Percentiles rank a stretch among this genome's conserved stretches.
Evolutionary conservation across 108 stramenopile genomes (phyloP).

Genomic region (Nitzschia putrida): DNA sequence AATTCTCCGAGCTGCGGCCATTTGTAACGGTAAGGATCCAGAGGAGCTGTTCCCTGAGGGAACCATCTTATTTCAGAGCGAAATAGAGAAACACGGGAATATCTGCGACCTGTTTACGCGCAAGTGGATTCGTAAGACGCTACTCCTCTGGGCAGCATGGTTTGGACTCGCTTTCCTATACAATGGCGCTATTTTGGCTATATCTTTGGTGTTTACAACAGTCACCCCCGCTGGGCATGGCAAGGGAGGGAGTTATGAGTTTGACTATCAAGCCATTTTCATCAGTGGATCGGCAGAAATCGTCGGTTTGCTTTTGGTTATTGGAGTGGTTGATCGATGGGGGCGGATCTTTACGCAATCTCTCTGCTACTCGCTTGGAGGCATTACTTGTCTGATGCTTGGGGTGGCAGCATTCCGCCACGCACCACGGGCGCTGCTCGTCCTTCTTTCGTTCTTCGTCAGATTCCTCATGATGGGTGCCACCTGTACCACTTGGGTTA

Average conservation of each 20-base stretch:
- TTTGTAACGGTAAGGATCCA: conserved; percentile 50
- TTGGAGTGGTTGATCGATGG: conserved; percentile 40
- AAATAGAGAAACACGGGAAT: conserved; percentile 18
- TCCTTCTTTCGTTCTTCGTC: background rate
- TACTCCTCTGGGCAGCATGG: conserved; percentile 39
- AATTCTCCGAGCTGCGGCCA: conserved; percentile 54
- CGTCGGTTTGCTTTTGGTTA: conserved; percentile 40
- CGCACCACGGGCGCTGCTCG: background rate
- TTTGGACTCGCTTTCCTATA: conserved; percentile 49
- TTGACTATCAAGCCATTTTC: conserved; percentile 61
- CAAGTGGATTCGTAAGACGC: conserved; percentile 52
- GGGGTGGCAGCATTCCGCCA: conserved; percentile 8
- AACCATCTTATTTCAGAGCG: conserved; percentile 25
- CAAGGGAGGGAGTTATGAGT: conserved; percentile 23
- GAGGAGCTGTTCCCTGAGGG: conserved; percentile 39
- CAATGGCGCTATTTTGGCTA: conserved; percentile 53
- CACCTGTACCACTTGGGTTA: conserved; percentile 59
- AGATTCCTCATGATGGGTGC: conserved; percentile 26
- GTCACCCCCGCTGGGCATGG: conserved; percentile 16
- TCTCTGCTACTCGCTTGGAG: conserved; percentile 41
- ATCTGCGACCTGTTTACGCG: conserved; percentile 39
- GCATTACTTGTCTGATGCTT: conserved; percentile 36
- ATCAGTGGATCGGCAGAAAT: conserved; percentile 57
- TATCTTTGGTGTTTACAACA: conserved; percentile 52
- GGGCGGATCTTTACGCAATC: conserved; percentile 49